These are phyloP conservation scores for Haplographium delicatum DNA, from an alignment of 495 filamentous ascomycete species.

Conservation along the genomic window DNA sequence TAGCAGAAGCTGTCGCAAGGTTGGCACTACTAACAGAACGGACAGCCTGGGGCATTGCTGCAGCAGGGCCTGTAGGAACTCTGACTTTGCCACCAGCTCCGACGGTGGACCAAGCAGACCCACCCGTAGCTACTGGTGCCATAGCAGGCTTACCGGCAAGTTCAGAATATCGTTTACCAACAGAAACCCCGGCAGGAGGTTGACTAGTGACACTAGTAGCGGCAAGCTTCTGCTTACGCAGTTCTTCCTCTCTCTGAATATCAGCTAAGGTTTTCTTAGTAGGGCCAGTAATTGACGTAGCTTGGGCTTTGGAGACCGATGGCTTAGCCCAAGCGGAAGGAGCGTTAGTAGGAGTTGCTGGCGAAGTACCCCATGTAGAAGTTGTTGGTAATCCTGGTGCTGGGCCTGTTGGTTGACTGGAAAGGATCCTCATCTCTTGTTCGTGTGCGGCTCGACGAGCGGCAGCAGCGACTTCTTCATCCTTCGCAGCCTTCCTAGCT, in stretches of 20 bases:
- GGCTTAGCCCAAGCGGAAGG: conserved; percentile 62
- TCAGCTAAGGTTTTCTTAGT: conserved; percentile 79
- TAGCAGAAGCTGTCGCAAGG: conserved; percentile 30
- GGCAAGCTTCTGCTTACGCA: conserved; percentile 67
- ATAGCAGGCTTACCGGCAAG: conserved; percentile 71
- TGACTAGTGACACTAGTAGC: conserved; percentile 50
- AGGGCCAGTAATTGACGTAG: conserved; percentile 36
- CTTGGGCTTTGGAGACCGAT: conserved; percentile 50
- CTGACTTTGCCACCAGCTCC: conserved; percentile 93
- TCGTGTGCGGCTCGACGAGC: conserved; percentile 72
- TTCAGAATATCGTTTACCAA: conserved; percentile 90
- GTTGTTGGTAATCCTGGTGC: conserved; percentile 78
- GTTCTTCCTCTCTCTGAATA: conserved; percentile 95
- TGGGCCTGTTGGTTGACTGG: conserved; percentile 55
- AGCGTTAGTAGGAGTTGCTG: conserved; percentile 45
- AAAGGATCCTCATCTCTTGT: conserved; percentile 56
- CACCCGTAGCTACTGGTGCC: conserved; percentile 29
- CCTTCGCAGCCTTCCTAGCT: conserved; percentile 87
- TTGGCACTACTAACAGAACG: conserved; percentile 50
- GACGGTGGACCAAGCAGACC: conserved; percentile 88
- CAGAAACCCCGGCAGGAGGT: conserved; percentile 41
- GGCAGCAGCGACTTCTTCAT: conserved; percentile 76
- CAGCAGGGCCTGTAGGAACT: conserved; percentile 52
- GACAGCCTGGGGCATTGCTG: conserved; percentile 38
- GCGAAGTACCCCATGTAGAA: conserved; percentile 80